These are phyloP conservation scores for Strobilomyces confusus DNA, from an alignment of 768 basidiomycete species.

Conservation along the genomic window DNA sequence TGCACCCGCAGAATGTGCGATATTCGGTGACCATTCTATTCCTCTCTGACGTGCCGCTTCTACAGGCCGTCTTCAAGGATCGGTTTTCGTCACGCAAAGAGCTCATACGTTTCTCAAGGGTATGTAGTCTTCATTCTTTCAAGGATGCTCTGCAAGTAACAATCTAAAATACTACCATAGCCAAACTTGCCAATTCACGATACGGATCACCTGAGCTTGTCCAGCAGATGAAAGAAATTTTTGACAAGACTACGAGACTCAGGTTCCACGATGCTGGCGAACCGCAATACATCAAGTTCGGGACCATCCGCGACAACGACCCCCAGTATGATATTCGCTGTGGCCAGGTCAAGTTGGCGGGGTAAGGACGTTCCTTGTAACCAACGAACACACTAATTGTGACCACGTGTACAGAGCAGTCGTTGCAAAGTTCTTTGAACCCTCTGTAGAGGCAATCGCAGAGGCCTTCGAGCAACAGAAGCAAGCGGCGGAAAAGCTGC, in stretches of 20 bases:
- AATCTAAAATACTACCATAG: no score
- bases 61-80: constrained; percentile 36
- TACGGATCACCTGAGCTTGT: constrained; percentile 29
- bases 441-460: constrained; percentile 35
- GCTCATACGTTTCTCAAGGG: constrained; percentile 27
- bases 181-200: constrained; percentile 15
- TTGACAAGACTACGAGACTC: constrained; percentile 35
- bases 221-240: constrained; percentile 27
- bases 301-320: constrained; percentile 34
- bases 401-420: no score
- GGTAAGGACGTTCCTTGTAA: constrained; percentile 23
- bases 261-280: constrained; percentile 36
- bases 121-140: constrained; percentile 4
- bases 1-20: constrained; percentile 29
- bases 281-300: constrained; percentile 38
- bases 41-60: not conserved
- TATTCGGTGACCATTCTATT: not conserved
- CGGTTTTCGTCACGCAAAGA: constrained; percentile 32
- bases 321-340: constrained; percentile 29
- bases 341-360: constrained; percentile 35
- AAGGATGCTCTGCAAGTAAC: no score
- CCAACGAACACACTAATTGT: no score
- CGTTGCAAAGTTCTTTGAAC: constrained; percentile 35
- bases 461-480: constrained; percentile 32
- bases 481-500: constrained; percentile 10